Conservation (phyloP, 495 filamentous ascomycete genomes). For the Penicillium bialowiezense region DNA sequence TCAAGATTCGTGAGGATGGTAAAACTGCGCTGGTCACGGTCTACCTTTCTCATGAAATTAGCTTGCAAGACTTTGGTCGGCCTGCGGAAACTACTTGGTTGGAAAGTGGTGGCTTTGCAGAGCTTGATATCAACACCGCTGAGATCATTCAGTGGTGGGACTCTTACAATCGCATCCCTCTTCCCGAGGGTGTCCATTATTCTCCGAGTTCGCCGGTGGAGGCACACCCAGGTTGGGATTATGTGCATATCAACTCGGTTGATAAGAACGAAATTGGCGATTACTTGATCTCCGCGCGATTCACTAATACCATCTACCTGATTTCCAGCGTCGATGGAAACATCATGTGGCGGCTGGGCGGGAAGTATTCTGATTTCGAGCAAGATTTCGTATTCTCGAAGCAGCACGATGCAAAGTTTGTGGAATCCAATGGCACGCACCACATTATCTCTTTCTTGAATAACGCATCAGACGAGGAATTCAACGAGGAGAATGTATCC, state of each 20-base stretch:
- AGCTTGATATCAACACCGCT: conserved; percentile 41
- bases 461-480: conserved; percentile 48
- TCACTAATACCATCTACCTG: conserved; percentile 29
- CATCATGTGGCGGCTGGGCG: conserved; percentile 57
- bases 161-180: conserved; percentile 33
- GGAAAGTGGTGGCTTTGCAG: conserved; percentile 34
- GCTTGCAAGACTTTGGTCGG: conserved; percentile 36
- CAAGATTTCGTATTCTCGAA: conserved; percentile 54
- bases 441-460: conserved; percentile 51
- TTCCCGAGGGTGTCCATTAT: conserved; percentile 28
- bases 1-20: conserved; percentile 36
- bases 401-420: conserved; percentile 58
- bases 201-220: conserved; percentile 5
- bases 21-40: conserved; percentile 37
- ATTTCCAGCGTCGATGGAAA: conserved; percentile 53
- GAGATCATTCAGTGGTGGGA: conserved; percentile 45
- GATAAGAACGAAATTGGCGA: neutral
- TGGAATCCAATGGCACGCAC: conserved; percentile 39
- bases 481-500: conserved; percentile 39
- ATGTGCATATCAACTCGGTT: conserved; percentile 60
- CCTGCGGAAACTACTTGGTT: conserved; percentile 29
- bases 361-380: conserved; percentile 36
- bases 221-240: conserved; percentile 47
- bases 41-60: conserved; percentile 41
- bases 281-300: neutral